Base-by-base conservation (phyloP, 768 basidiomycete genomes). In the Boletus insuetus region DNA sequence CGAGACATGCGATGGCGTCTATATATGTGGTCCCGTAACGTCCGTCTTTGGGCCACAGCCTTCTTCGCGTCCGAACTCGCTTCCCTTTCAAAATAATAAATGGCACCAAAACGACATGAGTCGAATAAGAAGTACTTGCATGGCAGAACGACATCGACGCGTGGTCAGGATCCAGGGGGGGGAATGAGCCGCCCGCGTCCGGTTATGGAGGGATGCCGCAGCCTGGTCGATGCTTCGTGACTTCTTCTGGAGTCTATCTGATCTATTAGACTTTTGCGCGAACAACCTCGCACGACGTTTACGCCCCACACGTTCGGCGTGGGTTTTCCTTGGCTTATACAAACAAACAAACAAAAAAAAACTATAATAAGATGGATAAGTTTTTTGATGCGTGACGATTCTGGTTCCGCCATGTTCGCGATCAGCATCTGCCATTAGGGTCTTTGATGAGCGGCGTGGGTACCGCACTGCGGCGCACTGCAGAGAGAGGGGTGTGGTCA, bases 191-290 rank as follows among this genome's bases (percentile, higher is more conserved):
- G n/a, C n/a, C n/a, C n/a, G n/a, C 46, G 45, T 24, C n/a, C 34
- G 26, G 31, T 17, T 1, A 12, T 49, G 6, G 22, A 26, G 14
- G 14, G 22, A 16, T 19, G 14, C 46, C 52, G n/a, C 46, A 49
- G 46, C 24, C 29, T 29, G 29, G 12, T 31, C 32, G 34, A 26
- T 4, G 38, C 22, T 43, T 31, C n/a, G n/a, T n/a, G n/a, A n/a
- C 53, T 29, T 29, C 26, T 9, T 35, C n/a, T n/a, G n/a, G n/a
- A 12, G 34, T 35, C 34, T 13, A 9, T 29, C 29, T 17, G 14
- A 37, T 55, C 24, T 17, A 60, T 60, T 60, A 62, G 48, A 41
- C 49, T 52, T 52, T 58, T 52, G 56, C 35, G 19, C n/a, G n/a
- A 10, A 13, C 37, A 0, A 24, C 24, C 17, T 38, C 26, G 34